Evolutionary conservation across 2,329 filamentous ascomycete genomes (phyloP).

Genomic region (Alternaria sp.): DNA sequence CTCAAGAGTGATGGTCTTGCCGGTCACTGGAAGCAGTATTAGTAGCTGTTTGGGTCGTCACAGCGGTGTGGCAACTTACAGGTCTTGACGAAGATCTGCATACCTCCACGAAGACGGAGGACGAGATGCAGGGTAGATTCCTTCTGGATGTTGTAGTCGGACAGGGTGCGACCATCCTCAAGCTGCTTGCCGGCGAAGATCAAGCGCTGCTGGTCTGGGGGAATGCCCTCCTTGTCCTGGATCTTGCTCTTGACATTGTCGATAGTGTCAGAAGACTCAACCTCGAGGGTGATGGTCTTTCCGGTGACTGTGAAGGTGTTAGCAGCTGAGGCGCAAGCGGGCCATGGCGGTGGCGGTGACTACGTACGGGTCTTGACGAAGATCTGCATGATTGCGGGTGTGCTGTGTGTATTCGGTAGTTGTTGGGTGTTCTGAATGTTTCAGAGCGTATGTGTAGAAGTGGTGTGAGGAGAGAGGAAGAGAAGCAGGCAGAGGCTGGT

Average conservation of each 20-base stretch:
- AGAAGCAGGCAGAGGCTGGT: slow-evolving; percentile 31
- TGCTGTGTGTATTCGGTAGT: slow-evolving; percentile 70
- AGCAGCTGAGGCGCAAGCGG: slow-evolving; percentile 36
- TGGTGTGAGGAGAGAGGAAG: slow-evolving; percentile 27
- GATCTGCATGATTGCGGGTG: slow-evolving; percentile 77
- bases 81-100: slow-evolving; percentile 71
- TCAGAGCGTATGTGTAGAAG: slow-evolving; percentile 13
- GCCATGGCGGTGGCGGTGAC: slow-evolving; percentile 33
- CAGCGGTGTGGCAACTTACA: slow-evolving; percentile 42
- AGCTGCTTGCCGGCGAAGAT: slow-evolving; percentile 98
- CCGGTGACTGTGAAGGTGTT: slow-evolving; percentile 63
- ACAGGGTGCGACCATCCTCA: slow-evolving; percentile 90
- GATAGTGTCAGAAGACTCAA: slow-evolving; percentile 82
- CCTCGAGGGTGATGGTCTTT: slow-evolving; percentile 74
- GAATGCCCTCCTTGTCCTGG: slow-evolving; percentile 97
- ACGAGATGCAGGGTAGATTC: slow-evolving; percentile 76
- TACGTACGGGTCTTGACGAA: slow-evolving; percentile 94
- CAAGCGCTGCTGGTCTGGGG: slow-evolving; percentile 93
- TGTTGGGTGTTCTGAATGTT: slow-evolving; percentile 14
- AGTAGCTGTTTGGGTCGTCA: slow-evolving; percentile 27
- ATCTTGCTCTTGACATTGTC: slow-evolving; percentile 98
- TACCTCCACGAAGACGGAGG: slow-evolving; percentile 73
- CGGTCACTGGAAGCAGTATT: slow-evolving; percentile 59
- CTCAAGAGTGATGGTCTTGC: slow-evolving; percentile 62
- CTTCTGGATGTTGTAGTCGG: slow-evolving; percentile 97